Evolutionary conservation across 2,329 filamentous ascomycete genomes (phyloP).

Genomic region (Dothideomycetes sp.): DNA sequence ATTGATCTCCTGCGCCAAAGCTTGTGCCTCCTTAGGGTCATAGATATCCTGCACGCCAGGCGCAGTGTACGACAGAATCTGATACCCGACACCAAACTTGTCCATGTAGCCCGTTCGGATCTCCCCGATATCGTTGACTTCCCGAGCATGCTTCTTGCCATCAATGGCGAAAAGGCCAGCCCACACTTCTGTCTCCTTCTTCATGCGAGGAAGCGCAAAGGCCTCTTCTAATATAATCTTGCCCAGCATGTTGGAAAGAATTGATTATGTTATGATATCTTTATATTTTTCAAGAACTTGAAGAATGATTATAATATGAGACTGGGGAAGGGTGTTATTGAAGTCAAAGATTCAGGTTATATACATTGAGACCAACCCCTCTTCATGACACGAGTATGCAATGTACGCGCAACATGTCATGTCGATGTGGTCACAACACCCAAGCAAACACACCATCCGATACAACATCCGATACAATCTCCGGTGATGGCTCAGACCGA

Average conservation of each 20-base stretch:
- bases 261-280: background rate
- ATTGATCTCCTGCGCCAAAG: constrained; percentile 34
- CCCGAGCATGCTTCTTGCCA: constrained; percentile 47
- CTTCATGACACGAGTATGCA: too few species aligned
- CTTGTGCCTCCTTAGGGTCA: constrained; percentile 32
- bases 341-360: too few species aligned
- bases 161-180: constrained; percentile 45
- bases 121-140: constrained; percentile 41
- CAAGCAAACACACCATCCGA: too few species aligned
- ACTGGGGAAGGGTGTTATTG: too few species aligned
- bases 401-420: too few species aligned
- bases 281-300: too few species aligned
- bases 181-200: constrained; percentile 51
- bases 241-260: constrained; percentile 37
- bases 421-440: too few species aligned
- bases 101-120: constrained; percentile 32
- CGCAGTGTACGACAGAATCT: constrained; percentile 37
- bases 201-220: constrained; percentile 47
- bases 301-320: too few species aligned
- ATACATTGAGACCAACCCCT: too few species aligned
- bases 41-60: constrained; percentile 38
- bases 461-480: too few species aligned
- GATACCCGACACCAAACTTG: constrained; percentile 35
- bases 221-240: constrained; percentile 54
- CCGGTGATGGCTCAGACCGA: too few species aligned